phyloP scores from a whole-genome alignment of 331 rosid genomes.

The Ulmus americana region DNA sequence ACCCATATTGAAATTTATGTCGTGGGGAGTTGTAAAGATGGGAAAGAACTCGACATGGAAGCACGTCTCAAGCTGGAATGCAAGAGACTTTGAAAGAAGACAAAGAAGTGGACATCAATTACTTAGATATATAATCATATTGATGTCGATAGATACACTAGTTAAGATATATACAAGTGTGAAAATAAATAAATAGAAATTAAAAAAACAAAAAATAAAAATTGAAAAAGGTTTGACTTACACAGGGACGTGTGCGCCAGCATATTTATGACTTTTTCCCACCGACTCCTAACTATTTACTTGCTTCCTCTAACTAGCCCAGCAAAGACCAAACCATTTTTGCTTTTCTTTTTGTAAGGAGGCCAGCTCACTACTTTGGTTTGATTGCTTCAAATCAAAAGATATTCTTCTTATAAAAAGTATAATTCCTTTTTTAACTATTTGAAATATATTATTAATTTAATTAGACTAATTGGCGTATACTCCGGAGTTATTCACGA shows the following conservation, averaged over 20 bases:
- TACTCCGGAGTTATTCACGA: no score
- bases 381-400: no score
- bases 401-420: no score
- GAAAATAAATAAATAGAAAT: background rate
- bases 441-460: no score
- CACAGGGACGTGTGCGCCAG: slow-evolving; percentile 19
- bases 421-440: no score
- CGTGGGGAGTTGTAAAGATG: background rate
- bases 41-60: background rate
- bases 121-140: no score
- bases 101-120: slow-evolving; percentile 13
- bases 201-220: background rate
- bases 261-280: slow-evolving; percentile 13
- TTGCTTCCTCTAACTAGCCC: slow-evolving; percentile 5
- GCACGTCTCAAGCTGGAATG: slow-evolving; percentile 19
- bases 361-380: background rate
- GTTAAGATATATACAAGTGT: no score
- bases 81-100: background rate
- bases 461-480: no score
- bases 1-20: background rate
- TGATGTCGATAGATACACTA: no score
- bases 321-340: background rate
- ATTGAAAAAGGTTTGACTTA: slow-evolving; percentile 12
- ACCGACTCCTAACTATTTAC: slow-evolving; percentile 16
- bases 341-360: background rate